These are phyloP conservation scores for Curvularia hawaiiensis DNA, from an alignment of 2,329 filamentous ascomycete genomes.

Conservation along the genomic window DNA sequence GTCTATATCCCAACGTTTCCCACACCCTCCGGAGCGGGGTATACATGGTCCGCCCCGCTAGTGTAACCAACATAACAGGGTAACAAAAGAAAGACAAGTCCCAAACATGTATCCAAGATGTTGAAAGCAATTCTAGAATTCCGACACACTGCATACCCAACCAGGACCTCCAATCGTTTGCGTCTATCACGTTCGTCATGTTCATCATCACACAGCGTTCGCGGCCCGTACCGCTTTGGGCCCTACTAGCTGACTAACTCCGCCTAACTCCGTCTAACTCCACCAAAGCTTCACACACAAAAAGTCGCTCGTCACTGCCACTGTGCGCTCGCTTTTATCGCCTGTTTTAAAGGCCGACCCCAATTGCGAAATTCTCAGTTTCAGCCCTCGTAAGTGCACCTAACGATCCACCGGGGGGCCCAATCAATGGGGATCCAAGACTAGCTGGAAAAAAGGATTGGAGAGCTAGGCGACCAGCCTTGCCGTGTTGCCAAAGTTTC, in stretches of 20 bases:
- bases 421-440: background rate
- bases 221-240: background rate
- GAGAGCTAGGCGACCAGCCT: background rate
- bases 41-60: background rate
- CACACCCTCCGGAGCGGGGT: background rate
- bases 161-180: background rate
- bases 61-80: background rate
- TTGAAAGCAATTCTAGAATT: background rate
- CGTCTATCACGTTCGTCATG: background rate
- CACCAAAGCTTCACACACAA: background rate
- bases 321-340: no score
- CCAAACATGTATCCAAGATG: background rate
- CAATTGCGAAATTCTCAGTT: no score
- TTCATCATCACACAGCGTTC: background rate
- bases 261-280: slow-evolving; percentile 6
- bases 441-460: background rate
- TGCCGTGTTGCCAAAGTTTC: background rate
- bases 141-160: background rate
- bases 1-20: background rate
- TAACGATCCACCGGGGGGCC: background rate
- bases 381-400: background rate
- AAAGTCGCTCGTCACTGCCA: background rate
- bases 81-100: background rate
- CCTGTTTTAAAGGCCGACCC: no score
- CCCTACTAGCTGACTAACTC: no score